phyloP scores from a whole-genome alignment of 768 basidiomycete species.

The Rhizopogon rudus region DNA sequence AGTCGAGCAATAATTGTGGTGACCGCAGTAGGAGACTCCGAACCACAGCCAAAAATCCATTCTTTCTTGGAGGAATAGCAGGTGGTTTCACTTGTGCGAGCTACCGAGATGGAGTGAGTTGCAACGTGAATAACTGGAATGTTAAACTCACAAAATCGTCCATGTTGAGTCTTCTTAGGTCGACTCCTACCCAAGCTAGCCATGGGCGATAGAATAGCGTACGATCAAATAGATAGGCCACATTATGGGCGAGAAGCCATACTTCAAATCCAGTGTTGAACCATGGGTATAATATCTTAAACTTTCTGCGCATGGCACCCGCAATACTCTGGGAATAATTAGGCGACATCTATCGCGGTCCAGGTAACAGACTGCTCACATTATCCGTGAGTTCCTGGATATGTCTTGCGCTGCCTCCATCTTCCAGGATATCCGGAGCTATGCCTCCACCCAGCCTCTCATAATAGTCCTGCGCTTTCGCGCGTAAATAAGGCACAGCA shows the following conservation, averaged over 20 bases:
- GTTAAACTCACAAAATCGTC: slow-evolving; percentile 67
- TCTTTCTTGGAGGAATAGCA: slow-evolving; percentile 18
- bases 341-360: background rate
- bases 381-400: slow-evolving; percentile 45
- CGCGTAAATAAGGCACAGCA: slow-evolving; percentile 83
- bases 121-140: background rate
- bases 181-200: slow-evolving; percentile 81
- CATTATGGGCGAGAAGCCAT: slow-evolving; percentile 80
- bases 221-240: slow-evolving; percentile 86
- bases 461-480: slow-evolving; percentile 87
- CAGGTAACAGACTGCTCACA: slow-evolving; percentile 29
- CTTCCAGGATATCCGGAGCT: slow-evolving; percentile 59
- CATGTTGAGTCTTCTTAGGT: slow-evolving; percentile 70
- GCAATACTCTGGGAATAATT: slow-evolving; percentile 38
- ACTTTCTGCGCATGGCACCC: slow-evolving; percentile 52
- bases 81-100: slow-evolving; percentile 12
- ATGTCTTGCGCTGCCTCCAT: slow-evolving; percentile 40
- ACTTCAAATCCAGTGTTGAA: slow-evolving; percentile 70
- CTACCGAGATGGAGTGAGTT: slow-evolving; percentile 10
- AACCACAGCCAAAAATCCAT: slow-evolving; percentile 38
- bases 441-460: slow-evolving; percentile 85
- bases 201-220: slow-evolving; percentile 89
- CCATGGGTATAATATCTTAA: slow-evolving; percentile 80
- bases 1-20: slow-evolving; percentile 68
- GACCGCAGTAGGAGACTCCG: slow-evolving; percentile 44